These are phyloP conservation scores for Exophiala sp. DNA, from an alignment of 2,329 filamentous ascomycete genomes.

Conservation along the genomic window DNA sequence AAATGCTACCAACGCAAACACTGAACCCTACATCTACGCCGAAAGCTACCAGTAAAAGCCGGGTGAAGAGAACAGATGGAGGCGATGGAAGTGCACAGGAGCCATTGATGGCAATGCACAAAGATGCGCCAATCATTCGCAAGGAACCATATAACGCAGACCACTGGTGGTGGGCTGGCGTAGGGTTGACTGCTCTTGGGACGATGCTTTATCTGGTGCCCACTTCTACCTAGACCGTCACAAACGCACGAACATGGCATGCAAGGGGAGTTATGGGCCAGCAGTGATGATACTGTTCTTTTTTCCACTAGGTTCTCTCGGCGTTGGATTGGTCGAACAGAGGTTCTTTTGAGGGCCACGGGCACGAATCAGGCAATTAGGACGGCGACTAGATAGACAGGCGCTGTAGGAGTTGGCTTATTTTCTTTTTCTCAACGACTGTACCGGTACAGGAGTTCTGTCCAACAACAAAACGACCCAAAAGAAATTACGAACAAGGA, in stretches of 20 bases:
- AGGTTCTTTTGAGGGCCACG: not conserved
- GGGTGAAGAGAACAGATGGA: slow-evolving; percentile 33
- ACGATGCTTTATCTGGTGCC: slow-evolving; percentile 33
- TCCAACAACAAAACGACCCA: too few relatives aligned
- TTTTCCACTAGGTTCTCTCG: not conserved
- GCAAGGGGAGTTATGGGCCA: not conserved
- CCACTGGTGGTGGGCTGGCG: slow-evolving; percentile 45
- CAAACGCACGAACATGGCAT: not conserved
- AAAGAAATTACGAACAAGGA: too few relatives aligned
- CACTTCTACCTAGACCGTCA: slow-evolving; percentile 12
- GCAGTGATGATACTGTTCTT: not conserved
- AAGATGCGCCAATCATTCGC: slow-evolving; percentile 30
- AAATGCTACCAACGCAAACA: slow-evolving; percentile 64
- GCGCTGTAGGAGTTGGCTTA: not conserved
- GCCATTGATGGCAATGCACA: slow-evolving; percentile 16
- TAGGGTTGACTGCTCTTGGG: slow-evolving; percentile 43
- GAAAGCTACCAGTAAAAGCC: slow-evolving; percentile 33
- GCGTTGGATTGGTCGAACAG: not conserved
- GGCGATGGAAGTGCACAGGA: slow-evolving; percentile 11
- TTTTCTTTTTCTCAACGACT: not conserved
- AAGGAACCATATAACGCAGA: slow-evolving; percentile 37
- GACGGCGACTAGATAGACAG: not conserved
- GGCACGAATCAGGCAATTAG: slow-evolving; percentile 1
- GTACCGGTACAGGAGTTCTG: not conserved
- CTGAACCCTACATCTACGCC: slow-evolving; percentile 51